Evolutionary conservation across 495 filamentous ascomycete species (phyloP).

Genomic region (Penicillium longicatenatum): DNA sequence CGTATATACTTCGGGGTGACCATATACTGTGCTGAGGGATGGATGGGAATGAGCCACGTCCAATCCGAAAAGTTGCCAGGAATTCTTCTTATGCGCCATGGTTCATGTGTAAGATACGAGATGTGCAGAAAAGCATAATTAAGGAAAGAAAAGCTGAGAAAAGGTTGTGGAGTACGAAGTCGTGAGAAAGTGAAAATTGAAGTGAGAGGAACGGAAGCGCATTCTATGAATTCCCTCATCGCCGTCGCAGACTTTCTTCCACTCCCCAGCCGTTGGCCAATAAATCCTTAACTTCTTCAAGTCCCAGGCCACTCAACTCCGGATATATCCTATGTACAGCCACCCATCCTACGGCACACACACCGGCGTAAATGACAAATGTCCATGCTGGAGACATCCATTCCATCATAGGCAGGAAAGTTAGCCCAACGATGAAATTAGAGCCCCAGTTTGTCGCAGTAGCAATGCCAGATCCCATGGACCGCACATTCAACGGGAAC

Average conservation of each 20-base stretch:
- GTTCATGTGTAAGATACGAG: background rate
- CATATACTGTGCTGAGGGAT: background rate
- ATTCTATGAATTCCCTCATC: background rate
- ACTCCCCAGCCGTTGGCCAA: slow-evolving; percentile 74
- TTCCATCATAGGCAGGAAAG: slow-evolving; percentile 87
- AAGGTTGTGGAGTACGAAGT: background rate
- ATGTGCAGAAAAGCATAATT: background rate
- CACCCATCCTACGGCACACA: slow-evolving; percentile 69
- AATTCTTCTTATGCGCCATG: background rate
- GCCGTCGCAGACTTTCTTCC: slow-evolving; percentile 24
- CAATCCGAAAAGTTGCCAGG: background rate
- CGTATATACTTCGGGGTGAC: background rate
- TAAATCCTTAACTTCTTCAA: slow-evolving; percentile 79
- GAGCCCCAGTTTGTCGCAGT: slow-evolving; percentile 88
- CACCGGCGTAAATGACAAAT: slow-evolving; percentile 71
- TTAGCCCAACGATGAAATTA: slow-evolving; percentile 86
- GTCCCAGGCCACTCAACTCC: slow-evolving; percentile 76
- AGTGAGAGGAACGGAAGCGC: background rate
- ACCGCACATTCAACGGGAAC: slow-evolving; percentile 81
- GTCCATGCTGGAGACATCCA: slow-evolving; percentile 72
- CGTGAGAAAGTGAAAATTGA: background rate
- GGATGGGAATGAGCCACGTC: background rate
- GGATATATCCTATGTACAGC: slow-evolving; percentile 75
- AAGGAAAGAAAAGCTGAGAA: background rate
- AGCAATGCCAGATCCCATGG: slow-evolving; percentile 76